A percentile compares a stretch with the other conserved stretches of the same genome.
Evolutionary conservation across 371 early-diverging fungal species (phyloP).

Genomic region (Paraphysoderma sedebokerense): DNA sequence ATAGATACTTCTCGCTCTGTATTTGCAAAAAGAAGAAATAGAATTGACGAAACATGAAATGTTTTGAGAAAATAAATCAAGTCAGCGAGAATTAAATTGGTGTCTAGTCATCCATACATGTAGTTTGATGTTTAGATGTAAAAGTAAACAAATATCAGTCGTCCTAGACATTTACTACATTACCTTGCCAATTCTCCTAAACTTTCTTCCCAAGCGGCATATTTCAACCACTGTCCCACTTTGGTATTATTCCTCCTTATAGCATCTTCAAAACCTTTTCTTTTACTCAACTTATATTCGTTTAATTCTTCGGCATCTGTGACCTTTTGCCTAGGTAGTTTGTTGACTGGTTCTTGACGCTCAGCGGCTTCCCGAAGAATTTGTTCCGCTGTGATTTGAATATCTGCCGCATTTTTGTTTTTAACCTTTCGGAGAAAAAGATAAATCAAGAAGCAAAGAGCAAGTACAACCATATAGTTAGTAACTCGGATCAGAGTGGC

Average conservation of each 20-base stretch:
- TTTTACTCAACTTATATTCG: conserved; percentile 73
- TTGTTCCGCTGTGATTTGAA: conserved; percentile 98
- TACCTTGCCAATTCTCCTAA: conserved; percentile 61
- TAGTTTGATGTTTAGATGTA: background rate
- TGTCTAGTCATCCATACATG: no score
- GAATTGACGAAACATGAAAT: no score
- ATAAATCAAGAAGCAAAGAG: no score
- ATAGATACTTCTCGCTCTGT: conserved; percentile 71
- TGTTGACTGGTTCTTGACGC: conserved; percentile 54
- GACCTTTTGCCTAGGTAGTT: conserved; percentile 76
- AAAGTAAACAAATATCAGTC: background rate
- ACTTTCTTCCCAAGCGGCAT: conserved; percentile 89
- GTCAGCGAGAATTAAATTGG: no score
- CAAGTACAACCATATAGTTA: no score
- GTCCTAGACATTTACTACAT: background rate
- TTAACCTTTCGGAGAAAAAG: conserved; percentile 73
- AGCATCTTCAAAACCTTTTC: conserved; percentile 87
- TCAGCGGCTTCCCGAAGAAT: conserved; percentile 88
- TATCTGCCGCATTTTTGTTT: conserved; percentile 90
- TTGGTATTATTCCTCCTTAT: conserved; percentile 67
- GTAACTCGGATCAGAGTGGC: no score
- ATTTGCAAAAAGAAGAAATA: background rate
- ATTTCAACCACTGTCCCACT: conserved; percentile 82
- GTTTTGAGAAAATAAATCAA: no score
- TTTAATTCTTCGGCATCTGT: conserved; percentile 79